These are phyloP conservation scores for Cucurbita maxima DNA, from an alignment of 306 rosid genomes.

Conservation along the genomic window DNA sequence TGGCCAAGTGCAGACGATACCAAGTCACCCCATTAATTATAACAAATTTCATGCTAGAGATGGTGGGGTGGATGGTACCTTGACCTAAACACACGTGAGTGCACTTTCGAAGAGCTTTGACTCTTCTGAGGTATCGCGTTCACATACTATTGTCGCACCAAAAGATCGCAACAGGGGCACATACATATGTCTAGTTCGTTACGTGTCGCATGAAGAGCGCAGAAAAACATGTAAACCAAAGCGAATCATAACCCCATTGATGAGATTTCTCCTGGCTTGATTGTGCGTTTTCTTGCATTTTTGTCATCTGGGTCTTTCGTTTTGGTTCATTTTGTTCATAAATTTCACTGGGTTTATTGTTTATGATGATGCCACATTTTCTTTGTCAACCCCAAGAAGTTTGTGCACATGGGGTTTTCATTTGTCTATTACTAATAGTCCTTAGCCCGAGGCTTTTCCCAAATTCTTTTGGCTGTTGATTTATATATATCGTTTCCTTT, in stretches of 20 bases:
- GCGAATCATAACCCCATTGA: background rate
- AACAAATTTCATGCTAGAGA: no score
- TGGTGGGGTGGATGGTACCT: no score
- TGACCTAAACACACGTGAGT: no score
- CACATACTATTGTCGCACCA: no score
- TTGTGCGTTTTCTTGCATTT: background rate
- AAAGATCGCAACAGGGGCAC: no score
- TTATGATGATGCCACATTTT: background rate
- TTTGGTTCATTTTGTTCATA: background rate
- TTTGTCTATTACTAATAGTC: background rate
- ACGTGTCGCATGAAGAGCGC: no score
- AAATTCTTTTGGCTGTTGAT: background rate
- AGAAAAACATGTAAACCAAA: background rate
- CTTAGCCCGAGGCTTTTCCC: background rate
- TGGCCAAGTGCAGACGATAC: no score
- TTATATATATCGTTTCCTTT: background rate
- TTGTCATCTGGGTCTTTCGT: background rate
- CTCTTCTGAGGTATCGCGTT: no score
- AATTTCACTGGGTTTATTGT: background rate
- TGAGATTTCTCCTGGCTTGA: constrained; percentile 1
- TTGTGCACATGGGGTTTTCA: constrained; percentile 7
- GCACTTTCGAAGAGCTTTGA: no score
- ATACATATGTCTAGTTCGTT: no score
- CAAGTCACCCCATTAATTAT: no score
- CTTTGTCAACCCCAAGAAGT: constrained; percentile 1